Evolutionary conservation across 495 filamentous ascomycete genomes (phyloP).

Genomic region (Aspergillus bertholletiae): DNA sequence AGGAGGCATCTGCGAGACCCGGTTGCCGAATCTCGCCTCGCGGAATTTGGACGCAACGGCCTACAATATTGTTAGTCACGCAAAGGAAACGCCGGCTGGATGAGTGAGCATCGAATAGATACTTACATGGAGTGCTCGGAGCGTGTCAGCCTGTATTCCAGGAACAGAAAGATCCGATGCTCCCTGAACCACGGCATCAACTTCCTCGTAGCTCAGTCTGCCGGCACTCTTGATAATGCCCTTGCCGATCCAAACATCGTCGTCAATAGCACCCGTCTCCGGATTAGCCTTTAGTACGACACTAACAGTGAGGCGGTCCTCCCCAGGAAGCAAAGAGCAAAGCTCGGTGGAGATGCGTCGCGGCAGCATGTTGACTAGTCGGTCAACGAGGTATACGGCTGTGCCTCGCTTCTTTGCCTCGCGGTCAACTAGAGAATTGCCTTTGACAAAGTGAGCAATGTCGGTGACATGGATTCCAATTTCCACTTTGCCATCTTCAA

Average conservation of each 20-base stretch:
- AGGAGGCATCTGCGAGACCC: constrained; percentile 71
- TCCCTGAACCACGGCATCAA: constrained; percentile 72
- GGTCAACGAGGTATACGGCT: constrained; percentile 88
- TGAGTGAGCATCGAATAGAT: not conserved
- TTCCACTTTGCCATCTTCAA: constrained; percentile 80
- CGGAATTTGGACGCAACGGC: constrained; percentile 82
- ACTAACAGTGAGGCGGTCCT: constrained; percentile 88
- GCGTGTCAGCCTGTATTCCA: constrained; percentile 61
- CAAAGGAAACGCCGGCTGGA: not conserved
- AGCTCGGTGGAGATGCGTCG: constrained; percentile 78
- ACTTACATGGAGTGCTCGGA: constrained; percentile 71
- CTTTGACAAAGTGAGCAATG: constrained; percentile 94
- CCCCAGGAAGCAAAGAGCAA: constrained; percentile 77
- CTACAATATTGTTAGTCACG: constrained; percentile 32
- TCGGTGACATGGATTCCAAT: constrained; percentile 95
- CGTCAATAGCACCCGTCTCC: constrained; percentile 67
- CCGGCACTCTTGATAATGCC: constrained; percentile 86
- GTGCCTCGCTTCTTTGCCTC: constrained; percentile 98
- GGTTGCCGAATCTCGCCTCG: constrained; percentile 76
- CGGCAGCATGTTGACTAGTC: constrained; percentile 87
- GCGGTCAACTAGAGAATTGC: constrained; percentile 91
- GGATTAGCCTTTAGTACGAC: constrained; percentile 87
- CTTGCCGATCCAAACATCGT: constrained; percentile 91
- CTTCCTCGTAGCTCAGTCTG: constrained; percentile 77
- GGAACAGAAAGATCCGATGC: constrained; percentile 54